Evolutionary conservation across 164 flowering plant species (phyloP).

Genomic region (Berberis thunbergii): DNA sequence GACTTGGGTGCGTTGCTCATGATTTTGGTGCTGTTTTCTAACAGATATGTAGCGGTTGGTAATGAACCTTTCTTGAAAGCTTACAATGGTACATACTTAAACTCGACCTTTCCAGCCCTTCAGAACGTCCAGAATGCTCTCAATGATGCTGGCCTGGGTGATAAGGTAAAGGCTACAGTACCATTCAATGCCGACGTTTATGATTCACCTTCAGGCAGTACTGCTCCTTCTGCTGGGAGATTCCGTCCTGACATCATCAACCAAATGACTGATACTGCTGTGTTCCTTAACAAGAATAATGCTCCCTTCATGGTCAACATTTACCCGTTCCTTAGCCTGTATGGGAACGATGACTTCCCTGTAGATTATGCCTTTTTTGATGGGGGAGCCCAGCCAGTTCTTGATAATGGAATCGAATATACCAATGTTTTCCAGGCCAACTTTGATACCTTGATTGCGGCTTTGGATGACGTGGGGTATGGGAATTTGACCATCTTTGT

Average conservation of each 20-base stretch:
- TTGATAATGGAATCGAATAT: constrained; percentile 9
- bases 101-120: constrained; percentile 2
- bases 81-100: constrained; percentile 15
- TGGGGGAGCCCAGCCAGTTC: constrained; percentile 3
- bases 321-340: too few species aligned
- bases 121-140: background rate
- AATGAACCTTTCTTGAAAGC: background rate
- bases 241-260: background rate
- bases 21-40: too few species aligned
- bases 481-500: constrained; percentile 12
- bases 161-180: background rate
- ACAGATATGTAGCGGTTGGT: background rate
- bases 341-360: too few species aligned
- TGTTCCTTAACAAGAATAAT: constrained; percentile 9
- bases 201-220: background rate
- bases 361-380: background rate
- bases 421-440: constrained; percentile 13
- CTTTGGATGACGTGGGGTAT: constrained; percentile 7
- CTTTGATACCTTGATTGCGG: constrained; percentile 13
- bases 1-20: too few species aligned
- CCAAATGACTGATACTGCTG: constrained; percentile 8
- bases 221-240: background rate
- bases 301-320: constrained; percentile 1
- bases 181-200: background rate
- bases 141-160: background rate